These are phyloP conservation scores for Solanum phureja DNA, from an alignment of 257 asterid species.

Conservation along the genomic window DNA sequence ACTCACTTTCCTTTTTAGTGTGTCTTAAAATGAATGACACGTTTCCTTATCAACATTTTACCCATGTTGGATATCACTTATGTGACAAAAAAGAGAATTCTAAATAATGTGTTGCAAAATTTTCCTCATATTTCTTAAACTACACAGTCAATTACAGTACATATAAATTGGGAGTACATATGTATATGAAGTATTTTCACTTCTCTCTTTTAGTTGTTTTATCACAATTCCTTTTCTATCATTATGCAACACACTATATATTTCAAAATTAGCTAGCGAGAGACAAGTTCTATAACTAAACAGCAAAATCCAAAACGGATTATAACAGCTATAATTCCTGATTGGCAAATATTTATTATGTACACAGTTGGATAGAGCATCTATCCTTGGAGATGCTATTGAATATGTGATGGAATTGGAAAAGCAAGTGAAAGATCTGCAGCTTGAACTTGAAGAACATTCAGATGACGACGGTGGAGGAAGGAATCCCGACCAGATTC, in stretches of 20 bases:
- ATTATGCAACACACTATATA: not conserved
- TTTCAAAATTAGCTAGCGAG: not conserved
- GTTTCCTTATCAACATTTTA: not conserved
- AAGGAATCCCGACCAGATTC: slow-evolving; percentile 7
- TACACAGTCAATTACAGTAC: no score
- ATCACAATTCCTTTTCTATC: not conserved
- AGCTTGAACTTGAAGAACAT: slow-evolving; percentile 58
- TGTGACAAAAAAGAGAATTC: no score
- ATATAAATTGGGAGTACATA: no score
- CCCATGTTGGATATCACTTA: no score
- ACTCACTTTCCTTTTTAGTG: no score
- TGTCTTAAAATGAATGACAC: no score
- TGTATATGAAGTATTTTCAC: not conserved
- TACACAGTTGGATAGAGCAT: slow-evolving; percentile 79
- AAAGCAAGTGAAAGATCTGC: slow-evolving; percentile 54
- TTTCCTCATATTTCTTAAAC: not conserved
- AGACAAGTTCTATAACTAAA: not conserved
- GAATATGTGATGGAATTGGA: slow-evolving; percentile 70
- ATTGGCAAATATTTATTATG: not conserved
- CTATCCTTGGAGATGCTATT: slow-evolving; percentile 83
- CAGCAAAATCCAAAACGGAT: not conserved
- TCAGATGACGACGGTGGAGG: slow-evolving; percentile 48
- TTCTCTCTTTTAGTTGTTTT: not conserved
- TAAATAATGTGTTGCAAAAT: no score
- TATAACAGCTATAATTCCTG: not conserved